Base-by-base conservation (phyloP, 768 basidiomycete species). In the Suillus clintonianus region DNA sequence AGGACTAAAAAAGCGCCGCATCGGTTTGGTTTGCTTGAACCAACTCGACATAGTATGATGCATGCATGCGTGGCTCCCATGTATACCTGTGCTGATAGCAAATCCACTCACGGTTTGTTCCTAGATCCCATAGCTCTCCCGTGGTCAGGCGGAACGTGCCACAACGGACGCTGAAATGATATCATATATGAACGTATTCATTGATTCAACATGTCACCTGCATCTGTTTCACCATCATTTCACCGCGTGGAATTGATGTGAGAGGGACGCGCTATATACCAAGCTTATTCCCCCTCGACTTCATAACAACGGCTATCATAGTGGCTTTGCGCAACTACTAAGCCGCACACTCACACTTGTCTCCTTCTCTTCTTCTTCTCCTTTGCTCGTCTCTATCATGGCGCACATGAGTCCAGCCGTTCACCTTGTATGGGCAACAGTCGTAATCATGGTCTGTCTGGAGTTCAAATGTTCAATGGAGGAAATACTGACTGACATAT, bases 391-490 rank as follows among this genome's bases (percentile, higher is more conserved):
- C 32, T 63, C 43, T 63, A 64, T 62, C 48, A 90, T 90, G 90
- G 83, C 86, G 5, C 89, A 89, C 70, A 77, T 82, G 2, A 85
- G 87, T 2, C 88, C 90, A 5, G 79, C 85, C 0, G 85, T 80
- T 34, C 83, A 81, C 69, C 80, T 92, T 41, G 79, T 89, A 13
- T 92, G 91, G 90, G 72, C 88, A 1, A 67, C 86, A 24, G 69
- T 91, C 47, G 79, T 82, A 9, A 63, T 65, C 39, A 62, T 86
- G 76, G 89, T 91, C 65, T 27, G 84, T 78, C 36, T 9, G 1
- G 6, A 11, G 27, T 43, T 32, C 19, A 5, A 17, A 24, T 6
- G 17, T 48, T 19, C 19, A 10, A 34, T 43, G n/a, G 32, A 24
- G 6, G n/a, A n/a, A 30, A 65, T 36, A 22, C 9, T 39, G 39